Evolutionary conservation across 2,329 filamentous ascomycete species (phyloP), one percentile per base, ranked within the genome.

Genomic region (Penicillium sumatraense): DNA sequence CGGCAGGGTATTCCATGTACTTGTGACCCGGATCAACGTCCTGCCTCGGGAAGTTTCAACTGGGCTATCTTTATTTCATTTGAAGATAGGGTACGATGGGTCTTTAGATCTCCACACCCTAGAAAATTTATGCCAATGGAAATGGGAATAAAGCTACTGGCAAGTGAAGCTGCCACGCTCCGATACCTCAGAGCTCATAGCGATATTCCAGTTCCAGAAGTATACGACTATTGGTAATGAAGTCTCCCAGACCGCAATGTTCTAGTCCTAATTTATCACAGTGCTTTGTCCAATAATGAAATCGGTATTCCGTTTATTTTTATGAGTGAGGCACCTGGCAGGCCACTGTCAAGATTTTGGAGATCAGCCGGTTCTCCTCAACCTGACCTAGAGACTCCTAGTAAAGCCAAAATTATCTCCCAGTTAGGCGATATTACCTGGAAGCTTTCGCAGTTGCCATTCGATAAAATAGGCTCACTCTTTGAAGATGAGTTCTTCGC

Each of bases 281-380:
- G 62, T 50, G 50, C 53, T 40, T 57, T 53, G 1, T 47, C 40
- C 13, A 50, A 68, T 24, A 72, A 71, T 60, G 61, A 66, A 6
- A 64, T 71, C 21, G 66, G 66, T 2, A 51, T 72, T 29, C 70
- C 70, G 16, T 72, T 65, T 48, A 72, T 74, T 31, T 51, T 73
- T 16, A 71, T 72, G 65, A 71, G 65, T 59, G 63, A 71, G 60
- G 70, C 70, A 26, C 45, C 59, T 46, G 70, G 70, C 8, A 50
- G 47, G 53, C 65, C 65, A 29, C 58, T 73, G 11, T 57, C 48
- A 53, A 62, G 55, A 18, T 29, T 58, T 46, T 71, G 64, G 67
- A 58, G 47, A 41, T 10, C 56, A 49, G 41, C 46, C 8, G 38
- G 45, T n/a, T 57, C 54, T 44, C 5, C 26, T 42, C 40, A 55